These are phyloP conservation scores for Perilla frutescens DNA, from an alignment of 257 asterid genomes.

Conservation along the genomic window DNA sequence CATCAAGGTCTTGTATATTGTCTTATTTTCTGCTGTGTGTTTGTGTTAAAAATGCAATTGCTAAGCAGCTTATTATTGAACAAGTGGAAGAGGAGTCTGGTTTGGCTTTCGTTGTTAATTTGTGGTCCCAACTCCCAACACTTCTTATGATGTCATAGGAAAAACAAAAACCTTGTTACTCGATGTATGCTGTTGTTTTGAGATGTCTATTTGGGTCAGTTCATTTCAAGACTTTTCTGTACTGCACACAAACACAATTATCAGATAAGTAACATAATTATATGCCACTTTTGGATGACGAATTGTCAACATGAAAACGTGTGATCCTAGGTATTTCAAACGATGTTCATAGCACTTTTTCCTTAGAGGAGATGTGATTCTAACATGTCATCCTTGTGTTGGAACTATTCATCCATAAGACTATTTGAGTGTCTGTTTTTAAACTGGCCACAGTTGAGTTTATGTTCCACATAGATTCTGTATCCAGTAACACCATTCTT, in stretches of 20 bases:
- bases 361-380: background rate
- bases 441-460: constrained; percentile 14
- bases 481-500: constrained; percentile 19
- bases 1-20: constrained; percentile 76
- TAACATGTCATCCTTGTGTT: constrained; percentile 8
- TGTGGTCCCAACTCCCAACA: constrained; percentile 6
- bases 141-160: constrained; percentile 4
- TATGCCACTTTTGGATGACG: constrained; percentile 19
- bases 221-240: background rate
- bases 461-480: constrained; percentile 4
- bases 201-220: constrained; percentile 1
- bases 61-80: constrained; percentile 7
- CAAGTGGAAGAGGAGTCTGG: constrained; percentile 22
- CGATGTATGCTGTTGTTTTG: constrained; percentile 23
- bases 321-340: background rate
- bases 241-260: background rate
- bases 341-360: background rate
- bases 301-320: background rate
- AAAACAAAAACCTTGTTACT: constrained; percentile 3
- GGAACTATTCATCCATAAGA: constrained; percentile 8
- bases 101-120: constrained; percentile 19
- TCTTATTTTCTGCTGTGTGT: constrained; percentile 24
- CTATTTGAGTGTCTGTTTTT: constrained; percentile 13
- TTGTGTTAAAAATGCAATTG: constrained; percentile 26
- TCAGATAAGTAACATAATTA: constrained; percentile 4